Percentiles rank a stretch among this genome's conserved stretches.
Evolutionary conservation across 306 rosid genomes (phyloP).

Genomic region (Carpinus fangiana): DNA sequence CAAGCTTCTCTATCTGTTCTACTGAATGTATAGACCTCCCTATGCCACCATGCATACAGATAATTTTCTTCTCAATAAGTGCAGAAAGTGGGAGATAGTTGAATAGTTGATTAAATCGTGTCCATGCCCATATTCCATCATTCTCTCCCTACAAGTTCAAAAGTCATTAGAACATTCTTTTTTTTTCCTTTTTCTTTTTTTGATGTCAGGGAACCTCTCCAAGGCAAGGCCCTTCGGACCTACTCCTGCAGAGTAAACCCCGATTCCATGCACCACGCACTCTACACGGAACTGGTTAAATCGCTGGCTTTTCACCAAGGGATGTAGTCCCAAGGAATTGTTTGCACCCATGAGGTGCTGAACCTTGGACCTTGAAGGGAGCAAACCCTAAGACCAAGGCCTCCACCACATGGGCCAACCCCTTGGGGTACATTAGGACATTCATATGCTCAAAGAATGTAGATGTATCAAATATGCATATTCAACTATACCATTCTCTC

Average conservation of each 20-base stretch:
- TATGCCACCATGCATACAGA: constrained; percentile 99
- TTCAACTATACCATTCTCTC: constrained; percentile 87
- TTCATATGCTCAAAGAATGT: constrained; percentile 20
- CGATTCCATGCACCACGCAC: no score
- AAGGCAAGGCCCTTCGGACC: no score
- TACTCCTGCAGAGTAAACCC: no score
- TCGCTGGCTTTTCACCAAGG: no score
- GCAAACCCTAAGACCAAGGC: no score
- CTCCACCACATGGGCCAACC: no score
- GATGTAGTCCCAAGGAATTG: no score
- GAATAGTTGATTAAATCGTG: constrained; percentile 98
- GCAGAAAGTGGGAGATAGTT: constrained; percentile 98
- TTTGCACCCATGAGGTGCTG: no score
- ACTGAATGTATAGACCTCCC: constrained; percentile 94
- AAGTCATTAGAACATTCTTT: constrained; percentile 28
- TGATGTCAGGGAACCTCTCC: no score
- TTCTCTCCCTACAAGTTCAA: constrained; percentile 77
- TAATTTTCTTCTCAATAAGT: constrained; percentile 93
- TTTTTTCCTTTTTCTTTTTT: no score
- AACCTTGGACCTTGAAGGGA: no score
- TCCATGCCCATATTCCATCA: constrained; percentile 99
- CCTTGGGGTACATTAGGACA: constrained; percentile 23
- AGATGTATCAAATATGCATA: constrained; percentile 28
- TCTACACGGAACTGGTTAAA: no score
- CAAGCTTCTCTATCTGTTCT: constrained; percentile 97